Conservation (phyloP, 2,329 filamentous ascomycete genomes). For the Xylaria sp. region DNA sequence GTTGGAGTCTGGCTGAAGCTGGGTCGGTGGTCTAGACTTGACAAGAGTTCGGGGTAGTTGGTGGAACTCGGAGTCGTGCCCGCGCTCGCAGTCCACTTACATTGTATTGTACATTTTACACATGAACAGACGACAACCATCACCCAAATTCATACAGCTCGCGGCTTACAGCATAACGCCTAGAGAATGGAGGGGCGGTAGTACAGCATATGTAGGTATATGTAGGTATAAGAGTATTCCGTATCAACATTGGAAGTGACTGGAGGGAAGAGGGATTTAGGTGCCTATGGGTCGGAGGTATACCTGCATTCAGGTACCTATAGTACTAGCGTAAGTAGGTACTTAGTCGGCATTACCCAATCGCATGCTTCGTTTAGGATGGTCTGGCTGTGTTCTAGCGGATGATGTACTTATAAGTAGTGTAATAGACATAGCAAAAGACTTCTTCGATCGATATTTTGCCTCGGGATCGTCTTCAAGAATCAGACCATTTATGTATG, state of each 20-base stretch:
- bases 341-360: not conserved
- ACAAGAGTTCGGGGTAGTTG: not conserved
- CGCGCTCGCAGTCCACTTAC: not conserved
- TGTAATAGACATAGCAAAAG: not conserved
- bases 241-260: not conserved
- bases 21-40: constrained; percentile 23
- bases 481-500: not conserved
- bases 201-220: not conserved
- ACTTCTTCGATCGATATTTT: constrained; percentile 10
- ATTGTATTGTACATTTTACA: not conserved
- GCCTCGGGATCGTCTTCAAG: constrained; percentile 11
- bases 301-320: not conserved
- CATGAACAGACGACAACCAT: too few relatives aligned
- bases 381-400: not conserved
- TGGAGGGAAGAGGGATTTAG: too few relatives aligned
- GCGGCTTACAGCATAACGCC: too few relatives aligned
- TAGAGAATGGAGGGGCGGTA: too few relatives aligned
- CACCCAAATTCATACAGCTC: too few relatives aligned
- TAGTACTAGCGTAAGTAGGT: not conserved
- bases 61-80: constrained; percentile 7
- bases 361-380: not conserved
- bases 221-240: too few relatives aligned
- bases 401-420: too few relatives aligned
- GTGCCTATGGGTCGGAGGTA: too few relatives aligned
- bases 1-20: constrained; percentile 16